Evolutionary conservation across 2,329 filamentous ascomycete species (phyloP).

Genomic region (Zarea fungicola): DNA sequence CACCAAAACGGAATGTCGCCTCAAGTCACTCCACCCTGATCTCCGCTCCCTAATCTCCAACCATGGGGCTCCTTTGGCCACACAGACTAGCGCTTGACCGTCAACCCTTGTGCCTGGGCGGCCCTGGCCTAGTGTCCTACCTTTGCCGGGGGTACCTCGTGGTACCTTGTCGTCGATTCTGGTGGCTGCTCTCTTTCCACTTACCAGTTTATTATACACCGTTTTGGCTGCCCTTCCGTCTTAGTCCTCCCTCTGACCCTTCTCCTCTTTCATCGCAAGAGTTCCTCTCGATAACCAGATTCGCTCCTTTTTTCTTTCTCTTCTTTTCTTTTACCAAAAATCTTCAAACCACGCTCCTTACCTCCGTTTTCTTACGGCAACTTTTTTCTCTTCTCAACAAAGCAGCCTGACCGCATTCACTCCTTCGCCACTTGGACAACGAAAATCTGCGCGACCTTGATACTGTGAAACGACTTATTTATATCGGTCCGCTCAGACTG

Average conservation of each 20-base stretch:
- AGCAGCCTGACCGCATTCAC: slow-evolving; percentile 6
- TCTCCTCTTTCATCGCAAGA: neutral
- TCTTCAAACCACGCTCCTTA: slow-evolving; percentile 8
- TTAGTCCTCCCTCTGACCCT: neutral
- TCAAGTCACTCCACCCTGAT: neutral
- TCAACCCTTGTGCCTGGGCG: neutral
- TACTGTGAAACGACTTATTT: slow-evolving; percentile 5
- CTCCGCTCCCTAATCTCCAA: slow-evolving; percentile 8
- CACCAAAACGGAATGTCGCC: neutral
- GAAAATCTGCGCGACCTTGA: neutral
- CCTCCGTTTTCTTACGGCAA: neutral
- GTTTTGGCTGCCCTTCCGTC: neutral
- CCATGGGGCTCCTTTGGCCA: neutral
- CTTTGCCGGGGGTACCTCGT: neutral
- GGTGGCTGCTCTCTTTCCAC: neutral
- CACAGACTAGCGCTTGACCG: neutral
- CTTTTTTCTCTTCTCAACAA: neutral
- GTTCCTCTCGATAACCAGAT: slow-evolving; percentile 1
- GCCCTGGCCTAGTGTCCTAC: neutral
- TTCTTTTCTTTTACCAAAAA: neutral
- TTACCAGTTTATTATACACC: neutral
- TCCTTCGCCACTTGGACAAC: slow-evolving; percentile 6
- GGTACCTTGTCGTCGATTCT: no score
- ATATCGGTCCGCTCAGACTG: slow-evolving; percentile 7
- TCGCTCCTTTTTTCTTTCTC: slow-evolving; percentile 2